A percentile compares a stretch with the other conserved stretches of the same genome.
Conservation (phyloP, 257 asterid genomes). For the Thymus quinquecostatus region DNA sequence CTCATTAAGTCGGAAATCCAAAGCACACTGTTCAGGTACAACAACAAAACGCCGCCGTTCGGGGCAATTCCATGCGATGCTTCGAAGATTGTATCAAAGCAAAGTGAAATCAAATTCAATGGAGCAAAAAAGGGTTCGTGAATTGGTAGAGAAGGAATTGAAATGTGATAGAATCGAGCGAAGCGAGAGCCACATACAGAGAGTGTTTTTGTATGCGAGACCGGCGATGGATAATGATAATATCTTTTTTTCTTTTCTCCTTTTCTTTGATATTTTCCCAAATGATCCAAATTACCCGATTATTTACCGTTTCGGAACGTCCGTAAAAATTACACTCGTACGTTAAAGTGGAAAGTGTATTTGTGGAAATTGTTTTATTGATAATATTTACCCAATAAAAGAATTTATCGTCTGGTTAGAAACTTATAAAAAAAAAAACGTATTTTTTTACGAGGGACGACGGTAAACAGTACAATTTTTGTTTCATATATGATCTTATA, state of each 20-base stretch:
- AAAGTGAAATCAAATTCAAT: not conserved
- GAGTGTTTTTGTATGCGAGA: constrained; percentile 19
- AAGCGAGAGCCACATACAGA: constrained; percentile 36
- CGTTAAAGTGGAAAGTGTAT: too few species aligned
- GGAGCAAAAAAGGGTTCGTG: constrained; percentile 9
- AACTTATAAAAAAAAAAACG: too few species aligned
- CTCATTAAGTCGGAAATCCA: constrained; percentile 74
- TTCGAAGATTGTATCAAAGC: not conserved
- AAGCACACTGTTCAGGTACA: constrained; percentile 35
- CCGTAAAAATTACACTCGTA: too few species aligned
- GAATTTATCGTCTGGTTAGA: too few species aligned
- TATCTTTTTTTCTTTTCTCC: not conserved
- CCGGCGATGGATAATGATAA: constrained; percentile 39
- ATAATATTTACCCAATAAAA: too few species aligned
- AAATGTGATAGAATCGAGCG: constrained; percentile 26
- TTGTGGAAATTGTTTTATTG: too few species aligned
- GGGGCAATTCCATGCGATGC: constrained; percentile 36
- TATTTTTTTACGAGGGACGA: too few species aligned
- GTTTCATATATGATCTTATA: too few species aligned
- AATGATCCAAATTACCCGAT: too few species aligned
- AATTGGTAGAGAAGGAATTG: constrained; percentile 12
- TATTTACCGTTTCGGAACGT: too few species aligned
- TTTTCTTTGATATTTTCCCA: too few species aligned
- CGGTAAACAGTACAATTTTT: too few species aligned
- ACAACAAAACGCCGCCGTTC: constrained; percentile 18